Conservation (phyloP, 208 protist species). For the Tritrichomonas musculus region DNA sequence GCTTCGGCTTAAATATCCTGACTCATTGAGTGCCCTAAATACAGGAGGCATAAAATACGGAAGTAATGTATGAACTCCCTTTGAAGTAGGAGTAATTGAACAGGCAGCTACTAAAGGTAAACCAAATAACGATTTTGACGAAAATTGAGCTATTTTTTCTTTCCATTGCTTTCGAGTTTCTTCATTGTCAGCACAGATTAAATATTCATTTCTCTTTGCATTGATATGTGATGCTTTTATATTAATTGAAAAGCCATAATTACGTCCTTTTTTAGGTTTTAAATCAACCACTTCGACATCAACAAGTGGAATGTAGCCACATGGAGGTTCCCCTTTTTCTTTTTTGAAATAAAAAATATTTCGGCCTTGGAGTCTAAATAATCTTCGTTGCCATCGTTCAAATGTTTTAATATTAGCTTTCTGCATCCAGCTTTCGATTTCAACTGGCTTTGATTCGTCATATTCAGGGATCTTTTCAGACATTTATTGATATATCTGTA, state of each 20-base stretch:
- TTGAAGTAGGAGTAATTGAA: not conserved
- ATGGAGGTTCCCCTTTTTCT: not conserved
- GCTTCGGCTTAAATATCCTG: not conserved
- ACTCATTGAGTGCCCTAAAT: not conserved
- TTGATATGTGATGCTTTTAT: too few relatives aligned
- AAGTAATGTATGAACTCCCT: not conserved
- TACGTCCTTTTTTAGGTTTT: not conserved
- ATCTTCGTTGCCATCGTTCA: not conserved
- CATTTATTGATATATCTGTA: too few relatives aligned
- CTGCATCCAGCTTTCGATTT: not conserved
- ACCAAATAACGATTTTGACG: not conserved
- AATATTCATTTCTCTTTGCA: not conserved
- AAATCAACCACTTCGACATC: not conserved
- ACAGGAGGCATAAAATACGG: not conserved
- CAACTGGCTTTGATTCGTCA: not conserved
- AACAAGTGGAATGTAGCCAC: not conserved
- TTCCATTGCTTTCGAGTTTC: not conserved
- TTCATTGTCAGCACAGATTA: not conserved
- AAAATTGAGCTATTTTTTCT: not conserved
- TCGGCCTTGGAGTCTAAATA: not conserved
- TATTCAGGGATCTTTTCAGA: too few relatives aligned
- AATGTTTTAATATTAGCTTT: not conserved
- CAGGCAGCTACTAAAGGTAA: not conserved
- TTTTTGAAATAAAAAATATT: conserved; percentile 24
- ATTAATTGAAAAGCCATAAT: not conserved